These are phyloP conservation scores for Collariella sp. DNA, from an alignment of 495 filamentous ascomycete species.

Conservation along the genomic window DNA sequence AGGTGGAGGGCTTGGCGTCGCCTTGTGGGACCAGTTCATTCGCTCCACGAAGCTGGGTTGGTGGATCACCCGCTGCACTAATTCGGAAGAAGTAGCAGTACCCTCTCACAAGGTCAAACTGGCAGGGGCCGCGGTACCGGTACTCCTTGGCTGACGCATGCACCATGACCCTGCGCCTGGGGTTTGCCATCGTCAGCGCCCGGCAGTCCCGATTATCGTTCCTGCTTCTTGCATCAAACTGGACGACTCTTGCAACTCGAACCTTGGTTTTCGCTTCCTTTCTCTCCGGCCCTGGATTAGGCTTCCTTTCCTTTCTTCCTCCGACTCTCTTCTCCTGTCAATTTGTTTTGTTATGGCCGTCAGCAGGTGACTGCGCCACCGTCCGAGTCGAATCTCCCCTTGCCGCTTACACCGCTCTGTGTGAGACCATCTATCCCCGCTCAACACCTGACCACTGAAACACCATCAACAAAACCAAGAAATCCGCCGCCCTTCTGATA, in stretches of 20 bases:
- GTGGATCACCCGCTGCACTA: neutral
- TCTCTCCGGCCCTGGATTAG: neutral
- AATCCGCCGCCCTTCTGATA: no score
- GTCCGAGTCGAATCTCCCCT: neutral
- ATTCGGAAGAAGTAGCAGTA: neutral
- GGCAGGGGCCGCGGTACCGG: neutral
- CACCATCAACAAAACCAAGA: neutral
- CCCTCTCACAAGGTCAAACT: neutral
- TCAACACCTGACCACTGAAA: neutral
- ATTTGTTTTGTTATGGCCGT: neutral
- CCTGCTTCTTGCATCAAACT: neutral
- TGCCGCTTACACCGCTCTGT: neutral
- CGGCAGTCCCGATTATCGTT: neutral
- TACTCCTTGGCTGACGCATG: slow-evolving; percentile 5
- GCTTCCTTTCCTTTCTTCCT: neutral
- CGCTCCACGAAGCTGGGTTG: neutral
- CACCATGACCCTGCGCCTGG: neutral
- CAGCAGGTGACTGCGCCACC: neutral
- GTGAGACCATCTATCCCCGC: neutral
- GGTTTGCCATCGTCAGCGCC: neutral
- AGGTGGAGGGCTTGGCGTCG: neutral
- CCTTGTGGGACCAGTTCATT: neutral
- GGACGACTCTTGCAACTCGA: neutral
- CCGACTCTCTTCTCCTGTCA: neutral
- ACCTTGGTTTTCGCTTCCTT: neutral